Evolutionary conservation across 352 stramenopile species (phyloP).

Genomic region (Globisporangium canariense): DNA sequence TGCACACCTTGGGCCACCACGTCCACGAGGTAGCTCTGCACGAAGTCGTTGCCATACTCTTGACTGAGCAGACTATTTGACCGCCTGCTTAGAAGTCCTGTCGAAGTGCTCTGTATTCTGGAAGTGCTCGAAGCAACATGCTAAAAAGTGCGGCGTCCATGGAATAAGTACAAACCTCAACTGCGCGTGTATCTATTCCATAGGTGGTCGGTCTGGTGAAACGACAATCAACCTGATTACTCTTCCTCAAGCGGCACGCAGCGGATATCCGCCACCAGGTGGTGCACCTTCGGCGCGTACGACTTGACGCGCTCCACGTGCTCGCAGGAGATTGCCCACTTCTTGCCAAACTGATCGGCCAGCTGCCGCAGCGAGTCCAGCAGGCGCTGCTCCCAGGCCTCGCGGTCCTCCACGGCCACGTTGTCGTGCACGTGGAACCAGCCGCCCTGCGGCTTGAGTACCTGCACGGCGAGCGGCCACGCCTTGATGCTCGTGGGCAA

Average conservation of each 20-base stretch:
- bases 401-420: slow-evolving; percentile 80
- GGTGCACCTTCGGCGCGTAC: slow-evolving; percentile 89
- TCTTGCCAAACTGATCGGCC: slow-evolving; percentile 39
- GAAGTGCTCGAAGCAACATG: no score
- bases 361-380: slow-evolving; percentile 47
- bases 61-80: no score
- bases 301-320: slow-evolving; percentile 92
- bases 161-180: no score
- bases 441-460: slow-evolving; percentile 84
- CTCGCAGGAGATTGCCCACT: slow-evolving; percentile 73
- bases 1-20: no score
- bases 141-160: no score
- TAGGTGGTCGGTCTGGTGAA: no score
- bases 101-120: no score
- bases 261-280: slow-evolving; percentile 85
- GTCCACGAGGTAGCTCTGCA: no score
- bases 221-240: neutral
- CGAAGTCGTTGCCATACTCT: no score
- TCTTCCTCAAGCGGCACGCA: slow-evolving; percentile 25
- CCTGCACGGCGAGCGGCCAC: slow-evolving; percentile 90
- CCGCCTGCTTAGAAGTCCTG: no score
- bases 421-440: slow-evolving; percentile 97
- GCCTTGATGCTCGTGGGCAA: slow-evolving; percentile 93
- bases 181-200: no score
- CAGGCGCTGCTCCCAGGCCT: slow-evolving; percentile 73